Base-by-base conservation (phyloP, 495 filamentous ascomycete genomes). In the Lasiosphaeria hispida region DNA sequence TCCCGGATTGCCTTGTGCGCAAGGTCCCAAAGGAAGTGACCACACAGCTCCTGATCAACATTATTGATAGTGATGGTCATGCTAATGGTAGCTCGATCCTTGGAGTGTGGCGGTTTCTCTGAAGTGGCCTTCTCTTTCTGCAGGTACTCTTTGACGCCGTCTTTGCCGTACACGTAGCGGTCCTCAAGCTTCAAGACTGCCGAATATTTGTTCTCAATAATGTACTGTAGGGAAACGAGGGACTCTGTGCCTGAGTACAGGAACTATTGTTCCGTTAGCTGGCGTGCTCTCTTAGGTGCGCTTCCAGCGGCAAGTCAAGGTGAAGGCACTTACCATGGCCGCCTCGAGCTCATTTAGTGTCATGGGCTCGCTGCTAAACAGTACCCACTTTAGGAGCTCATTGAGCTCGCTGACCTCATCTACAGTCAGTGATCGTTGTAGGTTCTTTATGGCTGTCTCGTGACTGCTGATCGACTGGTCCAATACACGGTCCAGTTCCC, bases 1-100 rank as follows among this genome's bases (percentile, higher is more conserved):
- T 62, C 60, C n/a, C 60, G 60, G 38, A 62, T 62, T 15, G 55
- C 60, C 42, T 62, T 58, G 15, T 62, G 55, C 6, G 60, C 55
- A 10, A 62, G 41, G 19, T 62, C 60, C 60, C 60, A 62, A 10
- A 62, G 55, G n/a, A 62, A 62, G 19, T 62, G 47, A 3, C 49
- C 48, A 38, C 60, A 62, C 15, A 62, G 39, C 55, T 62, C 60
- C 17, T 58, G 55, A 19, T 62, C 55, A 9, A 62, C 60, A 23
- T 62, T 58, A 15, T 35, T 54, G 48, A 62, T 62, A 34, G 55
- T 58, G 44, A 62, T 62, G 18, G 30, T 62, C 60, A 62, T 58
- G 37, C 55, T 59, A 19, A 62, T 62, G 9, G 55, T 62, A 1
- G 60, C 39, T 8, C 55, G 49, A 10, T 30, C 23, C 23, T 30